Conservation (phyloP, 2,329 filamentous ascomycete genomes). For the Spiromastix sp. region DNA sequence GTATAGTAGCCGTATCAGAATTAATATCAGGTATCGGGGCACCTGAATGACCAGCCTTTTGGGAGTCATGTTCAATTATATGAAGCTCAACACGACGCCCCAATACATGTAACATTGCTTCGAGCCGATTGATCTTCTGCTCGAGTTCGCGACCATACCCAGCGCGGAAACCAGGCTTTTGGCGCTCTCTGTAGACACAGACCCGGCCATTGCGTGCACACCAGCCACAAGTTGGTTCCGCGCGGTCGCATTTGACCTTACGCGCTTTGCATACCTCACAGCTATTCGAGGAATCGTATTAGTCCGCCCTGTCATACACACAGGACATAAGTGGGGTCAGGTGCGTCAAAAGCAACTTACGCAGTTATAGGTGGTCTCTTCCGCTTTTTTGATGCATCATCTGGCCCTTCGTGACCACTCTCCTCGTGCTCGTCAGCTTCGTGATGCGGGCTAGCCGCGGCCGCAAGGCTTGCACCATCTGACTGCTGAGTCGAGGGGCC, state of each 20-base stretch:
- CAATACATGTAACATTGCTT: conserved; percentile 24
- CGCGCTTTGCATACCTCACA: conserved; percentile 2
- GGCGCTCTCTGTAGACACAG: conserved; percentile 60
- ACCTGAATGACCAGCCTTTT: background rate
- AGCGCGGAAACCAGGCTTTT: conserved; percentile 56
- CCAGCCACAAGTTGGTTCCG: conserved; percentile 57
- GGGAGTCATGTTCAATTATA: conserved; percentile 3
- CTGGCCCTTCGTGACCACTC: conserved; percentile 1
- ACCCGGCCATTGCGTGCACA: conserved; percentile 55
- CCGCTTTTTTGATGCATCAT: conserved; percentile 1
- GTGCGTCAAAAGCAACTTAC: background rate
- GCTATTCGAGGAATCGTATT: background rate
- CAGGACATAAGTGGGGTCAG: background rate
- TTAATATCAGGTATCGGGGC: background rate
- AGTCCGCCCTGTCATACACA: background rate
- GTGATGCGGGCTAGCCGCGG: no score
- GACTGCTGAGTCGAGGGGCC: no score
- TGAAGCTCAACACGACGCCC: conserved; percentile 3
- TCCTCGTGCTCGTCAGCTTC: conserved; percentile 1
- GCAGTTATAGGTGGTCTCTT: conserved; percentile 2
- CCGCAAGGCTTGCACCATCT: no score
- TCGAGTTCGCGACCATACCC: conserved; percentile 54
- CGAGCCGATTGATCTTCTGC: conserved; percentile 44
- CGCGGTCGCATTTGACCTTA: conserved; percentile 28
- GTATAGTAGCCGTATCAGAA: background rate